phyloP scores from a whole-genome alignment of 1,284 basidiomycete genomes.

The Sporisorium iseilematis-ciliati region DNA sequence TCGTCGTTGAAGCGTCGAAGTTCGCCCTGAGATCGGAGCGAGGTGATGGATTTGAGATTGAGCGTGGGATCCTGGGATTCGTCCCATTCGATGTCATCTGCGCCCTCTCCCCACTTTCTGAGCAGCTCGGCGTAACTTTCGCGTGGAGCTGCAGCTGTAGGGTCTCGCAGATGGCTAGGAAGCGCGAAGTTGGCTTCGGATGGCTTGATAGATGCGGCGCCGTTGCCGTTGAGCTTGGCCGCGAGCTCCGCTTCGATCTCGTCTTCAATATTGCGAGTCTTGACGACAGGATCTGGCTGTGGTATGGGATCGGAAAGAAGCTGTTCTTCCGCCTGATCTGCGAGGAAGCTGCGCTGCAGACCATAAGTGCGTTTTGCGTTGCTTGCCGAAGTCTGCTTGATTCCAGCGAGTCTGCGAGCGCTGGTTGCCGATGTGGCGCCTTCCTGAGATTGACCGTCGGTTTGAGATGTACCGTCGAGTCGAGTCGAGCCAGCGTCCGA shows the following conservation, averaged over 20 bases:
- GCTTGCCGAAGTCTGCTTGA: conserved; percentile 39
- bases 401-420: conserved; percentile 40
- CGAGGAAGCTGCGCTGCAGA: conserved; percentile 48
- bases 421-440: conserved; percentile 8
- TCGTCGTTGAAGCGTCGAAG: conserved; percentile 54
- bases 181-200: not conserved
- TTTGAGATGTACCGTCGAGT: conserved; percentile 11
- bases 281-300: not conserved
- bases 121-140: conserved; percentile 56
- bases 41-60: conserved; percentile 54
- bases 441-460: conserved; percentile 35
- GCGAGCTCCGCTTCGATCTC: conserved; percentile 47
- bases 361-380: conserved; percentile 53
- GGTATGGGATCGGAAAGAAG: conserved; percentile 23
- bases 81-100: conserved; percentile 54
- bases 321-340: conserved; percentile 43
- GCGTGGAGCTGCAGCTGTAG: conserved; percentile 15
- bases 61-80: conserved; percentile 53
- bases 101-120: conserved; percentile 51
- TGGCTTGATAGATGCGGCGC: not conserved
- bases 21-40: conserved; percentile 45
- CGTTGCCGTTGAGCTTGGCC: conserved; percentile 1
- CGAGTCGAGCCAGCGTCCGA: conserved; percentile 23
- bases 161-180: conserved; percentile 1
- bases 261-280: conserved; percentile 37